Base-by-base conservation (phyloP, 2,329 filamentous ascomycete genomes). In the Cladobotryum mycophilum region DNA sequence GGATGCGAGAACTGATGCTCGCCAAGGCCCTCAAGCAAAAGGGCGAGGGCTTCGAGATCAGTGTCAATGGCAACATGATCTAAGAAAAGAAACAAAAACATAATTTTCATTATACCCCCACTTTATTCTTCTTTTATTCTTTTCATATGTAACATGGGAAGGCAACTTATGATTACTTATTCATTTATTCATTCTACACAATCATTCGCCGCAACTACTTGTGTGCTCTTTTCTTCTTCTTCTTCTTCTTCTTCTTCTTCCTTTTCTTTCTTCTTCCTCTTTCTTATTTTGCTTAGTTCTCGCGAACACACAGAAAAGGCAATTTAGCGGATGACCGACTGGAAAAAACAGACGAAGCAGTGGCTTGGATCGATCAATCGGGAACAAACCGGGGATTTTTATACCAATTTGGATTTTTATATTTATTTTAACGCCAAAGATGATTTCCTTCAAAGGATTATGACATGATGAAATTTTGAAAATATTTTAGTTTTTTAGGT, bases 1-100 rank as follows among this genome's bases (percentile, higher is more conserved):
- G 93, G 93, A 95, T 95, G 89, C 79, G 89, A 49, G 89, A 95
- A 76, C 73, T 95, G 54, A 95, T 95, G 89, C 81, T 95, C 42
- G 89, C 89, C 48, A 93, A 93, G 74, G 89, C 89, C 15, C 74
- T 89, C 65, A 88, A 85, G 74, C 86, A 89, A 70, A 93, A 91
- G 78, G 84, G 81, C 43, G 84, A 89, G 60, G 89, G 89, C 15
- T 92, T 86, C 60, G 86, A 91, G 70, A 82, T 93, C 60, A 86
- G 83, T 63, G 82, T 91, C 56, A 92, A 92, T 64, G 88, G 88
- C 41, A 85, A 82, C 69, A 85, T 85, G 81, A 85, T 87, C 62
- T 86, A 69, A 61, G 48, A 20, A 20, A 18, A 15, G 33, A 20
- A 45, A 30, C 13, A 30, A 34, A 20, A 45, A 30, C 13, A 30